Percentiles rank a stretch among this genome's conserved stretches.
Evolutionary conservation across 257 asterid species (phyloP).

Genomic region (Hygrophila difformis): DNA sequence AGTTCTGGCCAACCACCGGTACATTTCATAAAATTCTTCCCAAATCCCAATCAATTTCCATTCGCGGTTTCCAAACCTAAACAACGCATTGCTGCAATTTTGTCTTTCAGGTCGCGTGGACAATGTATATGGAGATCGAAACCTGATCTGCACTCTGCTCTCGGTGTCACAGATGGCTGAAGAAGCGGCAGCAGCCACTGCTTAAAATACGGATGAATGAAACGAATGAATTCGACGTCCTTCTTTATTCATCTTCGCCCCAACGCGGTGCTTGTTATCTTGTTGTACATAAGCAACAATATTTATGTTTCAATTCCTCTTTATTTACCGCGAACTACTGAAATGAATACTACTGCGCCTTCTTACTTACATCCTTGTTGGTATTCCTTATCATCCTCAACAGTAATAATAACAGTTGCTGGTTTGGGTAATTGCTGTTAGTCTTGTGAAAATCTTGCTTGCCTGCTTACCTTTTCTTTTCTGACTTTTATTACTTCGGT

Average conservation of each 20-base stretch:
- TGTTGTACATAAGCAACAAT: constrained; percentile 47
- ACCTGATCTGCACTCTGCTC: constrained; percentile 94
- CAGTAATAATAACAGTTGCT: constrained; percentile 26
- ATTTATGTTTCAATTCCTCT: too few relatives aligned
- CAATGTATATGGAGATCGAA: constrained; percentile 97
- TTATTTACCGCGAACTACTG: too few relatives aligned
- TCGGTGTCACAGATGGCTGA: constrained; percentile 78
- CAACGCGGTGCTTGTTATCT: too few relatives aligned
- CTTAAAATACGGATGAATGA: constrained; percentile 33
- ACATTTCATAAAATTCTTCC: background rate
- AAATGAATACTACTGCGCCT: too few relatives aligned
- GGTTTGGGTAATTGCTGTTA: constrained; percentile 32
- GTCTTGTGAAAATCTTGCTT: constrained; percentile 16
- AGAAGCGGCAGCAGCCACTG: constrained; percentile 80
- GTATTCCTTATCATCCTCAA: constrained; percentile 16
- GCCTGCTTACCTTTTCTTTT: background rate
- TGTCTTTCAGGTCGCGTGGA: constrained; percentile 72
- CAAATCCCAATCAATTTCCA: too few relatives aligned
- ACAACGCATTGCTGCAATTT: background rate
- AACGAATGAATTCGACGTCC: too few relatives aligned
- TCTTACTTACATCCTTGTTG: constrained; percentile 25
- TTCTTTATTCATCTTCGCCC: too few relatives aligned
- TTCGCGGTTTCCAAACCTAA: too few relatives aligned
- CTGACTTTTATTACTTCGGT: too few relatives aligned
- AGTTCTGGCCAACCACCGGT: constrained; percentile 99